Conservation (phyloP, 2,329 filamentous ascomycete genomes). For the Hypoxylon sp. region DNA sequence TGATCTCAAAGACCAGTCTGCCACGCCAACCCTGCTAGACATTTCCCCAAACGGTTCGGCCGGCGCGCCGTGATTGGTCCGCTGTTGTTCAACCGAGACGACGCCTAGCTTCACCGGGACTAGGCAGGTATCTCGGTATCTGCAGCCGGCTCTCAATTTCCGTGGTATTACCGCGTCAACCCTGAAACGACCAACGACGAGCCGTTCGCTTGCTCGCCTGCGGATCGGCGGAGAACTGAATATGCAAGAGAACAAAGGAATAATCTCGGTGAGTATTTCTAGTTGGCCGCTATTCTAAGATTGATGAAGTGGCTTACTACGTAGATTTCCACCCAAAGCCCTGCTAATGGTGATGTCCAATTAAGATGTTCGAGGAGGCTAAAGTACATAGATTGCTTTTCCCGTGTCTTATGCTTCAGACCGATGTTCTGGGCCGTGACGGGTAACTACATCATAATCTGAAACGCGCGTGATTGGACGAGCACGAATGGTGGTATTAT, state of each 20-base stretch:
- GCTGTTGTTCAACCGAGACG: background rate
- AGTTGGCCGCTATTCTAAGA: conserved; percentile 10
- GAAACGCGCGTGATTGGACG: conserved; percentile 8
- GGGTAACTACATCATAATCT: conserved; percentile 2
- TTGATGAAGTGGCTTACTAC: background rate
- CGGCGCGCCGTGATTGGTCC: conserved; percentile 34
- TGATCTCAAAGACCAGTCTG: conserved; percentile 22
- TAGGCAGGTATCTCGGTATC: conserved; percentile 29
- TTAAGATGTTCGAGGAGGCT: conserved; percentile 27
- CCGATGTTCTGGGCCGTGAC: conserved; percentile 11
- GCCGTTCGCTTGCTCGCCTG: background rate
- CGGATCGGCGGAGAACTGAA: conserved; percentile 23
- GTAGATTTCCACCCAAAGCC: conserved; percentile 3
- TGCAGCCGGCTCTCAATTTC: conserved; percentile 19
- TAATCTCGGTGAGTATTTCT: conserved; percentile 18
- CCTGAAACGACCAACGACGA: conserved; percentile 13
- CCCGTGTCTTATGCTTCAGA: conserved; percentile 17
- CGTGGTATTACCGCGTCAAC: conserved; percentile 35
- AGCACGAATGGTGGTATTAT: conserved; percentile 2
- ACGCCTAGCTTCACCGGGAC: conserved; percentile 28
- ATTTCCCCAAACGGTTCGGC: conserved; percentile 41
- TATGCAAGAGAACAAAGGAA: background rate
- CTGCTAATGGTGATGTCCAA: conserved; percentile 17
- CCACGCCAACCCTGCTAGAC: conserved; percentile 23
- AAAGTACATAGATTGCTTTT: conserved; percentile 18